phyloP scores from a whole-genome alignment of 805 yeast genomes.

The Priceomyces castillae region DNA sequence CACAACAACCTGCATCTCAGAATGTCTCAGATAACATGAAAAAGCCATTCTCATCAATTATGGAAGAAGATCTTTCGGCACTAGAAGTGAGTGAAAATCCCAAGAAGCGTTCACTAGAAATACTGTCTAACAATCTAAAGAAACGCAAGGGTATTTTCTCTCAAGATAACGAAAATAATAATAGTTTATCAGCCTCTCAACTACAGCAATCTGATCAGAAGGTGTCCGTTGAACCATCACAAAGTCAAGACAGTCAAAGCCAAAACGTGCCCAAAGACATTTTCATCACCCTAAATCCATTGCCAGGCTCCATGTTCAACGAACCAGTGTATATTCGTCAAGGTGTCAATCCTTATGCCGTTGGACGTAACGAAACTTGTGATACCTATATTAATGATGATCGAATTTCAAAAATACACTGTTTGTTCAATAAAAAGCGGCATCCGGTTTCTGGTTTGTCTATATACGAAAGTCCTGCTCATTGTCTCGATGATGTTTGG shows the following conservation, averaged over 20 bases:
- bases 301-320: conserved; percentile 42
- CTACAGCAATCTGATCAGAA: background rate
- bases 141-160: conserved; percentile 1
- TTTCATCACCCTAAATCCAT: conserved; percentile 58
- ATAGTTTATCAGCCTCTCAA: background rate
- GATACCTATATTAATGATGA: conserved; percentile 65
- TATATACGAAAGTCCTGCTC: conserved; percentile 68
- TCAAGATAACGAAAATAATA: background rate
- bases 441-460: conserved; percentile 52
- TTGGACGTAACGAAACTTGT: conserved; percentile 70
- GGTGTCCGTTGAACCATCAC: background rate
- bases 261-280: conserved; percentile 50
- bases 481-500: conserved; percentile 75
- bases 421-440: conserved; percentile 61
- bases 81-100: background rate
- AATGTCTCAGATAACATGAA: conserved; percentile 2
- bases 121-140: background rate
- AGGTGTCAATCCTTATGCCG: conserved; percentile 60
- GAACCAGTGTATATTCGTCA: conserved; percentile 60
- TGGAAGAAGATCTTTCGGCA: background rate
- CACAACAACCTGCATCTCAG: conserved; percentile 22
- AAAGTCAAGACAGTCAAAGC: conserved; percentile 3
- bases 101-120: background rate
- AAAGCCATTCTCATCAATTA: background rate
- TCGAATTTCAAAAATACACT: conserved; percentile 82